These are phyloP conservation scores for Solanum virginianum DNA, from an alignment of 257 asterid genomes.

Conservation along the genomic window DNA sequence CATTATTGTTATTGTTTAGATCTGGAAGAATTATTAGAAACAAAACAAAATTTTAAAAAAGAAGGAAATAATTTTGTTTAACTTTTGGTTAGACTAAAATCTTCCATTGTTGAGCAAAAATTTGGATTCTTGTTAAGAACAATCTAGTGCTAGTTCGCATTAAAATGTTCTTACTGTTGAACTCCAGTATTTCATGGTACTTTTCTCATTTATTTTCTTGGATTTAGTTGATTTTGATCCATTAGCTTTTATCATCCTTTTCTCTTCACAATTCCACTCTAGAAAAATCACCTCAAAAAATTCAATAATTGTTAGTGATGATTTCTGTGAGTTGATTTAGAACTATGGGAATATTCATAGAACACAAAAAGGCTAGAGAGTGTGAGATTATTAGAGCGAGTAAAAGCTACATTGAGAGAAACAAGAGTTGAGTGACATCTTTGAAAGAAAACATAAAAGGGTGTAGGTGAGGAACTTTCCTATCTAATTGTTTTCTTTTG, in stretches of 20 bases:
- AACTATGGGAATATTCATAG: background rate
- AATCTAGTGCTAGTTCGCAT: background rate
- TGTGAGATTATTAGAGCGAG: background rate
- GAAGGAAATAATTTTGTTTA: background rate
- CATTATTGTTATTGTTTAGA: background rate
- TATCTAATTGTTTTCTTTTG: background rate
- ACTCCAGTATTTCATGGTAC: background rate
- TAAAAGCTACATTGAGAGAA: background rate
- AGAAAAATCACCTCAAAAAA: background rate
- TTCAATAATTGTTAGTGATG: background rate
- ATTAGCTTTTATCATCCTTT: background rate
- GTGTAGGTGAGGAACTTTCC: background rate
- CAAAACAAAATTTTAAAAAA: background rate
- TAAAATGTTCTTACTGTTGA: background rate
- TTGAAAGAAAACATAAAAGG: background rate
- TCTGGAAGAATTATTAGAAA: background rate
- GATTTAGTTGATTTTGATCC: background rate
- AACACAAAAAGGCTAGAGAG: background rate
- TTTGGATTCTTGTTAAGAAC: background rate
- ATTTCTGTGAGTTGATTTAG: background rate
- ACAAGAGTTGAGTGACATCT: background rate
- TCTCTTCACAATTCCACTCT: background rate
- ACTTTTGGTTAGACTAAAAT: background rate
- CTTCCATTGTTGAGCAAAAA: background rate
- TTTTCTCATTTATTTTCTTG: background rate